A percentile compares a stretch with the other conserved stretches of the same genome.
phyloP scores from a whole-genome alignment of 768 basidiomycete genomes.

The Collybiopsis luxurians region DNA sequence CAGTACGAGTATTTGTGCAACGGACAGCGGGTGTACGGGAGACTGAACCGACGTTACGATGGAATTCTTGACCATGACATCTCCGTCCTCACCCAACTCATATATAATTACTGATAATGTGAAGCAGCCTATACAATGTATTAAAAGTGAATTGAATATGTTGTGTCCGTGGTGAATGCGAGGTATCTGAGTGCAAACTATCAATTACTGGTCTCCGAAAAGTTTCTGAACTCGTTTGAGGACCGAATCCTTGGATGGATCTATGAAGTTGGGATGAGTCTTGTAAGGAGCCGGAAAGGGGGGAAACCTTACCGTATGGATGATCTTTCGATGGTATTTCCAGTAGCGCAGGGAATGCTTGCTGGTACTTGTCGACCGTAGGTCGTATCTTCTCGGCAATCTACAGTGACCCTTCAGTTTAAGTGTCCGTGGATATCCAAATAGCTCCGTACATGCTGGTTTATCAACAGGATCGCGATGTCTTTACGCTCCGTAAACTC shows the following conservation, averaged over 20 bases:
- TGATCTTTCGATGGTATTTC: slow-evolving; percentile 99
- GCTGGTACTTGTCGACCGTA: slow-evolving; percentile 91
- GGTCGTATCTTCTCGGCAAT: slow-evolving; percentile 97
- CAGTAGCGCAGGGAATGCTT: slow-evolving; percentile 93
- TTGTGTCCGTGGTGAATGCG: neutral
- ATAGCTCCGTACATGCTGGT: slow-evolving; percentile 79
- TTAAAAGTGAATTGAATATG: slow-evolving; percentile 2
- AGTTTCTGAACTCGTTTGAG: slow-evolving; percentile 96
- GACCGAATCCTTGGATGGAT: slow-evolving; percentile 94
- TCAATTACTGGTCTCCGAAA: slow-evolving; percentile 62
- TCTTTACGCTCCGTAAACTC: slow-evolving; percentile 95
- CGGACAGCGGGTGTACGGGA: slow-evolving; percentile 63
- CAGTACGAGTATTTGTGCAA: slow-evolving; percentile 70
- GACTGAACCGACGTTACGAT: slow-evolving; percentile 68
- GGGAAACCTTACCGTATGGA: slow-evolving; percentile 80
- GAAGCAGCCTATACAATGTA: neutral
- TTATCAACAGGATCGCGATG: slow-evolving; percentile 94
- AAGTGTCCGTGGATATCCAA: too few relatives aligned
- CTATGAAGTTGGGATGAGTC: slow-evolving; percentile 37
- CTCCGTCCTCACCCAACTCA: slow-evolving; percentile 16
- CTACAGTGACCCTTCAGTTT: too few relatives aligned
- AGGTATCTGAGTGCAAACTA: slow-evolving; percentile 27
- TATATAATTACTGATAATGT: slow-evolving; percentile 11
- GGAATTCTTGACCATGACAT: slow-evolving; percentile 39
- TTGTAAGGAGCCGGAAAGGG: slow-evolving; percentile 7